Conservation (phyloP, 2,329 filamentous ascomycete genomes). For the Colletotrichum lentis region DNA sequence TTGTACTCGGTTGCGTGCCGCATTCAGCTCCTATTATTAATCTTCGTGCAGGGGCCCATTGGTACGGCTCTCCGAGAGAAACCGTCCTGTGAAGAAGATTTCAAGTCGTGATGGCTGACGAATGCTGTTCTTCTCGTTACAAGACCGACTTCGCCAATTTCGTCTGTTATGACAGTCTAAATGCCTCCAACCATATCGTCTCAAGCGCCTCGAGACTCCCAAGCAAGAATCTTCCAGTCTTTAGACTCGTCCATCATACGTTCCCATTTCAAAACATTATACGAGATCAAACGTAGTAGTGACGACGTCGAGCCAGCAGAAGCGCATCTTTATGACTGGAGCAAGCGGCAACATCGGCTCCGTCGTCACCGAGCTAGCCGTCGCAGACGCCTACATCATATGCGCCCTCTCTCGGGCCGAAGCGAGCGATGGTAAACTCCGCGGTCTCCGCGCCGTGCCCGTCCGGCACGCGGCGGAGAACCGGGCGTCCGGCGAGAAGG, state of each 20-base stretch:
- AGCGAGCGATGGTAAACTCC: conserved; percentile 48
- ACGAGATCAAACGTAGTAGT: neutral
- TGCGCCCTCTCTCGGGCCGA: conserved; percentile 42
- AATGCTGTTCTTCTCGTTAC: neutral
- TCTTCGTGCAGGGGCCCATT: neutral
- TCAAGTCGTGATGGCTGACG: neutral
- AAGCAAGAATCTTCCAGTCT: neutral
- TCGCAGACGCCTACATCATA: conserved; percentile 52
- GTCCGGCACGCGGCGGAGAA: conserved; percentile 50
- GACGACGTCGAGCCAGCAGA: neutral
- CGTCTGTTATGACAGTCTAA: neutral
- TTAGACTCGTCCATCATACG: neutral
- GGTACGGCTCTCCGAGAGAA: neutral
- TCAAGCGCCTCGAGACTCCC: too few species aligned
- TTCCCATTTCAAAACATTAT: neutral
- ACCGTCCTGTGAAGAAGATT: neutral
- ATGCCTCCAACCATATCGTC: too few species aligned
- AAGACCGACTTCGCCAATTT: neutral
- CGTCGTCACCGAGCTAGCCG: conserved; percentile 47
- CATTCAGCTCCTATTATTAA: too few species aligned
- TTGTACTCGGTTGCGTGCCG: too few species aligned
- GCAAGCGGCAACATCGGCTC: conserved; percentile 52
- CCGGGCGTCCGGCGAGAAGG: conserved; percentile 49
- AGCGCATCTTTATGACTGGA: conserved; percentile 50
- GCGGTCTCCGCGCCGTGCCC: conserved; percentile 49